Percentiles rank a stretch among this genome's conserved stretches.
Conservation (phyloP, 1,284 basidiomycete species). For the Sutorius eximius region DNA sequence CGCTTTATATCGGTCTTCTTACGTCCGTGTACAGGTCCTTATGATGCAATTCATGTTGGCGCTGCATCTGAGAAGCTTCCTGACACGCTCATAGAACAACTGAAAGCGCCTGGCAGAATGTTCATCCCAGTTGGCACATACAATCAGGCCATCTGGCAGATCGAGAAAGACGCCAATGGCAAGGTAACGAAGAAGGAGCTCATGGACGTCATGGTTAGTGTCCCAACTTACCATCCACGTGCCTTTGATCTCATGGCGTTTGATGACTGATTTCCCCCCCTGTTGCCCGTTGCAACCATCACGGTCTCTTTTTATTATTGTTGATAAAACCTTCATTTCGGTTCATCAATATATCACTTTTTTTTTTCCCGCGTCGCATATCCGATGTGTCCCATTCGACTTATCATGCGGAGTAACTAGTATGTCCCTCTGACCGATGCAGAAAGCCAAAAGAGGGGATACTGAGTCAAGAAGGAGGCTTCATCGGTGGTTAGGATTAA, state of each 20-base stretch:
- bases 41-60: constrained; percentile 92
- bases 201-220: constrained; percentile 79
- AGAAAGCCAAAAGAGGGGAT: constrained; percentile 27
- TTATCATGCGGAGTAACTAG: constrained; percentile 6
- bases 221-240: not conserved
- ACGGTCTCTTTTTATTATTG: not conserved
- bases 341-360: not conserved
- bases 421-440: constrained; percentile 33
- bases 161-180: constrained; percentile 81
- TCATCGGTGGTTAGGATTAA: not conserved
- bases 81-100: constrained; percentile 72
- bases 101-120: constrained; percentile 85
- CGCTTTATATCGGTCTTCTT: not conserved
- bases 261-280: constrained; percentile 6
- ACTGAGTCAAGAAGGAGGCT: constrained; percentile 9
- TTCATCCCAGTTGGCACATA: constrained; percentile 87
- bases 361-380: not conserved
- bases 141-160: constrained; percentile 65
- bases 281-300: not conserved
- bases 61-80: constrained; percentile 87
- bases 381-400: not conserved
- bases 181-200: constrained; percentile 65
- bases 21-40: constrained; percentile 57
- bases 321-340: not conserved
- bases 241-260: constrained; percentile 16